phyloP scores from a whole-genome alignment of 371 early-diverging fungal species.

The Mortierella sp. region DNA sequence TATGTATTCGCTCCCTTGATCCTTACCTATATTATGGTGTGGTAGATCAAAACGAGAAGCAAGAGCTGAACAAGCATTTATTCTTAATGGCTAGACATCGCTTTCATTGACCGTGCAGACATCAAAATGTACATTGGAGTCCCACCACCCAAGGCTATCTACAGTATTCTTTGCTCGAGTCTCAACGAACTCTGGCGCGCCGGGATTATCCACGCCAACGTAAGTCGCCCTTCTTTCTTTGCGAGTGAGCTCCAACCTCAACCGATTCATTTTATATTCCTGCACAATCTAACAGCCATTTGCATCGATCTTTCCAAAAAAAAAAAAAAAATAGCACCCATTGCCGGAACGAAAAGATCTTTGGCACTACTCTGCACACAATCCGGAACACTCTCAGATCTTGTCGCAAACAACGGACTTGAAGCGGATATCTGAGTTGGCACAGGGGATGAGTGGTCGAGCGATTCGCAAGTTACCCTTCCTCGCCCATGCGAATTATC shows the following conservation, averaged over 20 bases:
- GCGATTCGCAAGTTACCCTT: conserved; percentile 66
- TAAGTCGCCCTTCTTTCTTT: conserved; percentile 68
- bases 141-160: conserved; percentile 67
- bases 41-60: neutral
- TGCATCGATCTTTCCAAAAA: too few species aligned
- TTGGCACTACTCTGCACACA: neutral
- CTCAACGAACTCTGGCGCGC: conserved; percentile 64
- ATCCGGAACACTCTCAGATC: neutral
- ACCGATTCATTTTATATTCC: neutral
- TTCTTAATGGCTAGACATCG: conserved; percentile 52
- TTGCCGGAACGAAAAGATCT: neutral
- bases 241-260: conserved; percentile 14
- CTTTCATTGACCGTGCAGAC: conserved; percentile 70
- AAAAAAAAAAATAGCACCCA: neutral
- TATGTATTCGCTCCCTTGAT: conserved; percentile 6
- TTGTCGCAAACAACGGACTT: conserved; percentile 13
- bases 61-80: neutral
- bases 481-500: conserved; percentile 55
- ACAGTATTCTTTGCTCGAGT: conserved; percentile 65
- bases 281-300: neutral
- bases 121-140: conserved; percentile 65
- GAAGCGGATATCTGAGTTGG: conserved; percentile 17
- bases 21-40: neutral
- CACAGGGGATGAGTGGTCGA: conserved; percentile 62
- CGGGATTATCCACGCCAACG: conserved; percentile 73